Base-by-base conservation (phyloP, 768 basidiomycete genomes). In the Rhodotorula kratochvilovae region DNA sequence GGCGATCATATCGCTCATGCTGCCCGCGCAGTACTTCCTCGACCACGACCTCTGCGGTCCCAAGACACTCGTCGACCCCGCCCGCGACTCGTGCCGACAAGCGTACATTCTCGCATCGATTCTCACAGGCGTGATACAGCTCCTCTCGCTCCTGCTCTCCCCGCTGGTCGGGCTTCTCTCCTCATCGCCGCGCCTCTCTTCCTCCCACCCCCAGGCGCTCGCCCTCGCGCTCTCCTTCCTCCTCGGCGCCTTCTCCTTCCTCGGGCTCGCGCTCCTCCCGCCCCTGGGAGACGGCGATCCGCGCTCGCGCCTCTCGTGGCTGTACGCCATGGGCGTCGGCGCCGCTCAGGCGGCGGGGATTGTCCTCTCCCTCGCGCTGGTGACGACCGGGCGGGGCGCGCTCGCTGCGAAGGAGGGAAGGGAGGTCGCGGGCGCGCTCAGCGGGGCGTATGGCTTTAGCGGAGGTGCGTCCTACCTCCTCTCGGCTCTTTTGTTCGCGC, bases 61-160 rank as follows among this genome's bases (percentile, higher is more conserved):
- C 4, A 25, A 27, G 17, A 2, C 50, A 7, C 21, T 60, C 16
- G 33, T 29, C n/a, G 5, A 27, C 29, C 16, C 51, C 31, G 5
- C 54, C 19, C 35, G 23, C 21, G 35, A 57, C 25, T 25, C 56
- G 23, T 73, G 72, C 46, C 65, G 58, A 10, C 36, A 31, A 17
- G 72, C 68, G 29, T 67, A 64, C 42, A 31, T 73, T 36, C 57
- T 64, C 29, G 51, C 72, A 5, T 70, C 72, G 25, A 63, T 60
- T 36, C 46, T 73, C 13, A 70, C 72, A 0, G 72, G 72, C 4
- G 36, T 36, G 5, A 43, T 73, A 10, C 72, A 73, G 54, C 72
- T 73, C 53, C 56, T 73, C 43, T 63, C 72, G 8, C 72, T 73
- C 45, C 35, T 73, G 58, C 33, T 48, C 57, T 70, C 72, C 3